Percentiles rank a stretch among this genome's conserved stretches.
Evolutionary conservation across 345 rosid species (phyloP).

Genomic region (Ceriops zippeliana): DNA sequence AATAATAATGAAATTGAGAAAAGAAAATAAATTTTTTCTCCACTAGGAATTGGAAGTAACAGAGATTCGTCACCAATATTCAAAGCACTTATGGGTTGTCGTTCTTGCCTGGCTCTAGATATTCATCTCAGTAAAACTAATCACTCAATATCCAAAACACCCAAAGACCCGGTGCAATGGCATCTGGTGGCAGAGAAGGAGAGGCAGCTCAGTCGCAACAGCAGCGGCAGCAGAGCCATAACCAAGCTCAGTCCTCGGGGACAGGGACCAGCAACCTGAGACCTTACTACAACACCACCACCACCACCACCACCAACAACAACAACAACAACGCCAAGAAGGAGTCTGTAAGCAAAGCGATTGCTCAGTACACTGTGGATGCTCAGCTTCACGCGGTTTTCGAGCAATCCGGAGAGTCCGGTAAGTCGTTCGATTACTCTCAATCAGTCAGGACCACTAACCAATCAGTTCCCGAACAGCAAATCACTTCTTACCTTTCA

Average conservation of each 20-base stretch:
- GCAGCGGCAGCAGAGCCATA: conserved; percentile 5
- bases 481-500: conserved; percentile 79
- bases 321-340: conserved; percentile 5
- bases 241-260: conserved; percentile 45
- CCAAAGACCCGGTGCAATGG: conserved; percentile 18
- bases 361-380: conserved; percentile 89
- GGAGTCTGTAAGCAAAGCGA: conserved; percentile 72
- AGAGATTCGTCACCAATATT: not conserved
- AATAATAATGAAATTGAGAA: too few species aligned
- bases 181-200: conserved; percentile 29
- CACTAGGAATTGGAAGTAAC: not conserved
- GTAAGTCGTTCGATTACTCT: conserved; percentile 83
- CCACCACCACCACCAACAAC: conserved; percentile 18
- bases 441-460: conserved; percentile 59
- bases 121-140: not conserved
- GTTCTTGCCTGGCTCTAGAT: not conserved
- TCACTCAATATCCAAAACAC: not conserved
- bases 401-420: conserved; percentile 83
- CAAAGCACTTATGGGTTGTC: not conserved
- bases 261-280: conserved; percentile 40
- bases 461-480: conserved; percentile 69
- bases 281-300: conserved; percentile 34
- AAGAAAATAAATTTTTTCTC: not conserved
- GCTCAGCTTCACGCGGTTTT: conserved; percentile 93
- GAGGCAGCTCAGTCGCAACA: not conserved